Evolutionary conservation across 192 early-diverging fungal species (phyloP).

Genomic region (Glomus cerebriforme): DNA sequence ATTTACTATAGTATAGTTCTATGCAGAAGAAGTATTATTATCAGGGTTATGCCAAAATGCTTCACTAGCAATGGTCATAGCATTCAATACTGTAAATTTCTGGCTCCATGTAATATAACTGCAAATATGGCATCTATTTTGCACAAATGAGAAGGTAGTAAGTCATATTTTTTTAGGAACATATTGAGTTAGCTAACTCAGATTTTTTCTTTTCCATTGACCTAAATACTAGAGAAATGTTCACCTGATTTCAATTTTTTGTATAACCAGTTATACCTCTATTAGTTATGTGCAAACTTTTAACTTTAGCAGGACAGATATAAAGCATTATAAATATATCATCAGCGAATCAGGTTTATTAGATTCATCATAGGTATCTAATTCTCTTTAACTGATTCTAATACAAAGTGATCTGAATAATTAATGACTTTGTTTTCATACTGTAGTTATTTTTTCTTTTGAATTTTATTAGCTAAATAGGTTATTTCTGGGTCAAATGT

Average conservation of each 20-base stretch:
- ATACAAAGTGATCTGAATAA: no score
- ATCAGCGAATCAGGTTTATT: no score
- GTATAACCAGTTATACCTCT: background rate
- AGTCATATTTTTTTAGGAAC: conserved; percentile 26
- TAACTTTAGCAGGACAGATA: conserved; percentile 22
- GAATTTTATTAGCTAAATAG: no score
- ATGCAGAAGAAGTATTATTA: background rate
- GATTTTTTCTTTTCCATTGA: conserved; percentile 27
- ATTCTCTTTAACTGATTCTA: no score
- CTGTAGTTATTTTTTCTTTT: no score
- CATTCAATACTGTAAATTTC: conserved; percentile 26
- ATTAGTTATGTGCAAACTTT: conserved; percentile 13
- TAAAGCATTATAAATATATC: no score
- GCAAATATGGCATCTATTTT: conserved; percentile 20
- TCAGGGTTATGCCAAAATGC: conserved; percentile 1
- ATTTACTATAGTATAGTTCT: conserved; percentile 29
- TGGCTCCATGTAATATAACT: conserved; percentile 15
- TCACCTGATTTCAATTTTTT: background rate
- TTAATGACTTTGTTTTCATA: no score
- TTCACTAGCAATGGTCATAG: conserved; percentile 21
- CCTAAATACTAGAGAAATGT: conserved; percentile 4
- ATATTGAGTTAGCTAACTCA: no score
- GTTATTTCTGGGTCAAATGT: no score
- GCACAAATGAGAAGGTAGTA: conserved; percentile 15
- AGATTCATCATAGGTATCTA: no score